These are phyloP conservation scores for Diaporthe caulivora DNA, from an alignment of 2,329 filamentous ascomycete genomes.

Conservation along the genomic window DNA sequence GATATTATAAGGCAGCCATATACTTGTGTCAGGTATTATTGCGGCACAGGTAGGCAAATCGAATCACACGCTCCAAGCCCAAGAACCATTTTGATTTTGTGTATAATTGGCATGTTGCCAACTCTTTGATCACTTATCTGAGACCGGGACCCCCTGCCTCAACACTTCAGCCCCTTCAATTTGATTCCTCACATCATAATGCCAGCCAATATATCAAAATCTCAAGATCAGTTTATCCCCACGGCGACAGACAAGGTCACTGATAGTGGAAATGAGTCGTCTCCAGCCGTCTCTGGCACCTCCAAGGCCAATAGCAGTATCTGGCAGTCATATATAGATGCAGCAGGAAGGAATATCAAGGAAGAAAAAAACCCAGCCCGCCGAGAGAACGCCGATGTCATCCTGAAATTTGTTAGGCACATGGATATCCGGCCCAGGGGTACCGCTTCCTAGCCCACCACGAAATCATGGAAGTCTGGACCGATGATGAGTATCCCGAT, in stretches of 20 bases:
- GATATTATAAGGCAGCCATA: not conserved
- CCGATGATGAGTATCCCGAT: not conserved
- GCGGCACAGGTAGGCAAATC: too few relatives aligned
- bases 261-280: not conserved
- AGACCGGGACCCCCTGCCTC: not conserved
- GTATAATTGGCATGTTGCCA: not conserved
- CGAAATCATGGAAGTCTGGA: not conserved
- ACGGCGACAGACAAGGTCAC: not conserved
- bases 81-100: too few relatives aligned
- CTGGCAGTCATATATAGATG: not conserved
- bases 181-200: not conserved
- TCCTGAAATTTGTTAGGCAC: not conserved
- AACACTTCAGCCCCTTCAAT: not conserved
- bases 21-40: too few relatives aligned
- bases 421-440: not conserved
- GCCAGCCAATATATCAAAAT: not conserved
- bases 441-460: not conserved
- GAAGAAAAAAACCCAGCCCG: conserved; percentile 4
- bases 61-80: too few relatives aligned
- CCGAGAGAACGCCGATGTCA: not conserved
- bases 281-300: not conserved
- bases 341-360: not conserved
- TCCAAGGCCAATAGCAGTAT: not conserved
- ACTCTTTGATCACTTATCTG: not conserved
- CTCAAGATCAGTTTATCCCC: not conserved